phyloP scores from a whole-genome alignment of 2,329 filamentous ascomycete genomes.

The Septoria linicola region DNA sequence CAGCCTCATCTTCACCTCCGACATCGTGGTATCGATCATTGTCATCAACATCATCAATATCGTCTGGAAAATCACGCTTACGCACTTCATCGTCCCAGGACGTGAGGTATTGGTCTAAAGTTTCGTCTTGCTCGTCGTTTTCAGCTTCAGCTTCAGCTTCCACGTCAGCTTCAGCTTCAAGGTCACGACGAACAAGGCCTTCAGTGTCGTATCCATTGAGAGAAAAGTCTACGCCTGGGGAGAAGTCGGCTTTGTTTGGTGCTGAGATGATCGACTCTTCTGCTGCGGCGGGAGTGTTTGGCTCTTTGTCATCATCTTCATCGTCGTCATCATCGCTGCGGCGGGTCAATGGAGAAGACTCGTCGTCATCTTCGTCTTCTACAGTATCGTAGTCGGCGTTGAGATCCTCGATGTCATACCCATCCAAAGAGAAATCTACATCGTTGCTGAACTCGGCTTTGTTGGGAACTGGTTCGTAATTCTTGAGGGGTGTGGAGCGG shows the following conservation, averaged over 20 bases:
- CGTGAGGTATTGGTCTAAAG: background rate
- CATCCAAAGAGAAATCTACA: slow-evolving; percentile 11
- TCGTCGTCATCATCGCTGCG: background rate
- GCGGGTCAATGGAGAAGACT: background rate
- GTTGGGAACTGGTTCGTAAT: background rate
- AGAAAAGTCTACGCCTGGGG: background rate
- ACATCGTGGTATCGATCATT: slow-evolving; percentile 8
- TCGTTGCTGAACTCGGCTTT: slow-evolving; percentile 8
- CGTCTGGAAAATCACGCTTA: slow-evolving; percentile 6
- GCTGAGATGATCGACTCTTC: background rate
- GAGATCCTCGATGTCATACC: slow-evolving; percentile 8
- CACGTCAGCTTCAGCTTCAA: background rate
- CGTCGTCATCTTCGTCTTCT: background rate
- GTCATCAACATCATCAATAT: slow-evolving; percentile 7
- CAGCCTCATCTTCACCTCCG: slow-evolving; percentile 1
- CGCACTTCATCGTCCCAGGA: slow-evolving; percentile 2
- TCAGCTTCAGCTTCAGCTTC: background rate
- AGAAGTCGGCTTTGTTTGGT: background rate
- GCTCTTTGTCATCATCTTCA: background rate
- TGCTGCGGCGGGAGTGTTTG: background rate
- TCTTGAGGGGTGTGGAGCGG: slow-evolving; percentile 5
- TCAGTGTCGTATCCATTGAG: slow-evolving; percentile 1
- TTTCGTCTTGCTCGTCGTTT: background rate
- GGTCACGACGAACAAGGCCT: background rate
- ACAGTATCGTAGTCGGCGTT: background rate